Evolutionary conservation across 2,329 filamentous ascomycete genomes (phyloP).

Genomic region (Talaromyces sp.): DNA sequence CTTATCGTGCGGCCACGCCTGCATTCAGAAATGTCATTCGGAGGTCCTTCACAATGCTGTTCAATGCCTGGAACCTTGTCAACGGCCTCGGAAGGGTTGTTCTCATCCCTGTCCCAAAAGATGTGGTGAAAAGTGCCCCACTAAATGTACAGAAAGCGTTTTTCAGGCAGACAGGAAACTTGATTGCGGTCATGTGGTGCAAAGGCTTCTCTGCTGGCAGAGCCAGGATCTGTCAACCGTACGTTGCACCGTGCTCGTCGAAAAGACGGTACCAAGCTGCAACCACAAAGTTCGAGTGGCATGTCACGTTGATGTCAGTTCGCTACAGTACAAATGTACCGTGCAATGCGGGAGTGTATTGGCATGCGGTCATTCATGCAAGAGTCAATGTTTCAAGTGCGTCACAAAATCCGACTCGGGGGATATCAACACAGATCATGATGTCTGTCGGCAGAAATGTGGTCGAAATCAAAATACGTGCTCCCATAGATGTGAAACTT

Average conservation of each 20-base stretch:
- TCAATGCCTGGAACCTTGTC: slow-evolving; percentile 42
- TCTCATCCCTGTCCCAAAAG: slow-evolving; percentile 39
- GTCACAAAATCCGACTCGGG: slow-evolving; percentile 32
- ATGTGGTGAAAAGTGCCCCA: slow-evolving; percentile 43
- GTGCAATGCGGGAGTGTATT: slow-evolving; percentile 46
- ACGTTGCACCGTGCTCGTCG: slow-evolving; percentile 48
- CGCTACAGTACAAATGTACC: slow-evolving; percentile 46
- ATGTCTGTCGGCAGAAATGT: slow-evolving; percentile 42
- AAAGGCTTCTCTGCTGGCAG: slow-evolving; percentile 34
- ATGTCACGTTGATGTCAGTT: slow-evolving; percentile 49
- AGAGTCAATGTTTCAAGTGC: slow-evolving; percentile 50
- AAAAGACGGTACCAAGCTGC: slow-evolving; percentile 53
- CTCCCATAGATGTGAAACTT: slow-evolving; percentile 50
- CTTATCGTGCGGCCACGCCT: slow-evolving; percentile 46
- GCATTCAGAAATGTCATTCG: slow-evolving; percentile 45
- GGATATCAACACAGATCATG: slow-evolving; percentile 43
- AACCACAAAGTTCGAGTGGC: slow-evolving; percentile 49
- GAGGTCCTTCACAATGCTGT: slow-evolving; percentile 41
- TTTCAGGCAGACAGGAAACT: slow-evolving; percentile 25
- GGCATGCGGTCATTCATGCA: slow-evolving; percentile 59
- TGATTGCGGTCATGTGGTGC: slow-evolving; percentile 31
- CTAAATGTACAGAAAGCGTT: slow-evolving; percentile 32
- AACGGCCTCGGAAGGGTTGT: slow-evolving; percentile 35
- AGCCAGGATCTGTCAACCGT: slow-evolving; percentile 46
- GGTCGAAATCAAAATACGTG: slow-evolving; percentile 53